These are phyloP conservation scores for Fusarium drepaniforme DNA, from an alignment of 2,329 filamentous ascomycete genomes.

Conservation along the genomic window DNA sequence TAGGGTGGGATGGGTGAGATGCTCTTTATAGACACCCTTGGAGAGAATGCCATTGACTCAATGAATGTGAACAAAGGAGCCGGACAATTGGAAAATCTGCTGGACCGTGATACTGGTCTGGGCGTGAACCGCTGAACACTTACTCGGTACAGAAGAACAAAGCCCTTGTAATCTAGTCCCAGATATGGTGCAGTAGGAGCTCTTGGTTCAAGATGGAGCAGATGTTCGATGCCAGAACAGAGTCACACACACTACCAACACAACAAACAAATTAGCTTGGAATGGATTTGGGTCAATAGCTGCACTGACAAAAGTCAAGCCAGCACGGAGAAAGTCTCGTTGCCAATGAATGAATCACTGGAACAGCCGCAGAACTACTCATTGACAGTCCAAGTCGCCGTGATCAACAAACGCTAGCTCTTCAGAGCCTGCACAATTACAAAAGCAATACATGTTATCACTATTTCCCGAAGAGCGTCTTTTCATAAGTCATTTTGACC, in stretches of 20 bases:
- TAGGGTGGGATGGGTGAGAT: background rate
- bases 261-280: background rate
- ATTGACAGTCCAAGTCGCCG: too few species aligned
- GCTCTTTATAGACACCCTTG: background rate
- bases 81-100: background rate
- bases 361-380: too few species aligned
- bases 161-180: background rate
- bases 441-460: too few species aligned
- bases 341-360: background rate
- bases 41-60: background rate
- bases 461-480: too few species aligned
- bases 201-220: background rate
- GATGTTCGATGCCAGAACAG: background rate
- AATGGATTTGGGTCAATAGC: background rate
- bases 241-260: background rate
- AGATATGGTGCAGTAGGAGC: too few species aligned
- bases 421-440: too few species aligned
- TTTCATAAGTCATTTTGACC: background rate
- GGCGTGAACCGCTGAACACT: background rate
- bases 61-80: background rate
- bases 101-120: background rate
- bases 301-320: too few species aligned
- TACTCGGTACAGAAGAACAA: background rate
- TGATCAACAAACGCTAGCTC: too few species aligned
- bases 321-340: too few species aligned